Percentiles rank a stretch among this genome's conserved stretches.
Evolutionary conservation across 257 asterid genomes (phyloP).

Genomic region (Echites panduratus): DNA sequence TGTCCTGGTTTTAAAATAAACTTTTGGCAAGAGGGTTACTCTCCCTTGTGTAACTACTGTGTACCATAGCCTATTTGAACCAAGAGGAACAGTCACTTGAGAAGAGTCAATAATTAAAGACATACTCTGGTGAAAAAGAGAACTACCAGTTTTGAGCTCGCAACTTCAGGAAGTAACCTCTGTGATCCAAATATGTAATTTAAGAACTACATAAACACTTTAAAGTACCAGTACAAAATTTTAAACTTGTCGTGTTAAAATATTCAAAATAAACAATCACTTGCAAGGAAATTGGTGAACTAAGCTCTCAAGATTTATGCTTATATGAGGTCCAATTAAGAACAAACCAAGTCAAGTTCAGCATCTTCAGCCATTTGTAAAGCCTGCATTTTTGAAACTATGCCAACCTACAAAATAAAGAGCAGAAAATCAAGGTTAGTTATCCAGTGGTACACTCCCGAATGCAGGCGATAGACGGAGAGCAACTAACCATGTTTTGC

Average conservation of each 20-base stretch:
- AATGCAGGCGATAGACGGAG: neutral
- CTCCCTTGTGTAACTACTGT: neutral
- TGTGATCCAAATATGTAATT: neutral
- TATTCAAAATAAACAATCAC: neutral
- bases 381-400: constrained; percentile 73
- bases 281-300: neutral
- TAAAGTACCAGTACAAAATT: neutral
- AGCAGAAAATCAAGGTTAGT: constrained; percentile 8
- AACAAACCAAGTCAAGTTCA: constrained; percentile 88
- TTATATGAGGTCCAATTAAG: neutral
- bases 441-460: neutral
- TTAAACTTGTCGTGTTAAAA: neutral
- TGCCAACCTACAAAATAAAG: constrained; percentile 58
- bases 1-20: neutral
- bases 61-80: neutral
- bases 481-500: constrained; percentile 77
- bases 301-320: neutral
- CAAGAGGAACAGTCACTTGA: neutral
- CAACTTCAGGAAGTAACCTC: neutral
- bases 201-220: neutral
- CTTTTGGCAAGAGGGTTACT: neutral
- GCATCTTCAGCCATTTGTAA: constrained; percentile 87
- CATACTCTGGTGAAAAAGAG: neutral
- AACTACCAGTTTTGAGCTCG: neutral
- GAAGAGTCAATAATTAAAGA: neutral